phyloP scores from a whole-genome alignment of 2,329 filamentous ascomycete genomes.

The Thielaviopsis populi region DNA sequence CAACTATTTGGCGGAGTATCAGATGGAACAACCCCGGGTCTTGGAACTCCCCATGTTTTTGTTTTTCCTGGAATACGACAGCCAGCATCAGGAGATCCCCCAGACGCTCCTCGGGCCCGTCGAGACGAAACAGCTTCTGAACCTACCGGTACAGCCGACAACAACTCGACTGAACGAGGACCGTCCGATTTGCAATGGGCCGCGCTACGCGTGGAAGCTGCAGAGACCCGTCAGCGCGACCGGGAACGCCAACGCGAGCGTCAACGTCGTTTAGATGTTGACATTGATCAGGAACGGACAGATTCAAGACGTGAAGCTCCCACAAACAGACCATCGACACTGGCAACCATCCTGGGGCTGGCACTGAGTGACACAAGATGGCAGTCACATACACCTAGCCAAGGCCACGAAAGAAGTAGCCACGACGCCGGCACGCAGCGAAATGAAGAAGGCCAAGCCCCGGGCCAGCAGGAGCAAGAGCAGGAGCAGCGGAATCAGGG shows the following conservation, averaged over 20 bases:
- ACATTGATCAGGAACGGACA: not conserved
- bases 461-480: not conserved
- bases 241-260: slow-evolving; percentile 3
- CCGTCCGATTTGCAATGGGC: not conserved
- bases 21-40: not conserved
- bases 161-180: not conserved
- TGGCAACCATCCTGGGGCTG: not conserved
- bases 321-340: not conserved
- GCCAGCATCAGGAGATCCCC: not conserved
- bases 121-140: not conserved
- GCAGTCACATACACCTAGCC: not conserved
- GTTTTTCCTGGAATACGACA: not conserved
- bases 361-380: not conserved
- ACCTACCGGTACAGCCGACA: not conserved
- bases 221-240: not conserved
- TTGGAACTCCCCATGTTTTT: not conserved
- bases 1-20: not conserved
- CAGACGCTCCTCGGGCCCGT: not conserved
- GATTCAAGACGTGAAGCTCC: not conserved
- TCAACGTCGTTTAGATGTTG: not conserved
- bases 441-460: not conserved
- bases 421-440: not conserved
- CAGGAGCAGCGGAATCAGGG: not conserved
- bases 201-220: not conserved
- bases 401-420: not conserved